These are phyloP conservation scores for Cicer yamashitae DNA, from an alignment of 306 rosid species.

Conservation along the genomic window DNA sequence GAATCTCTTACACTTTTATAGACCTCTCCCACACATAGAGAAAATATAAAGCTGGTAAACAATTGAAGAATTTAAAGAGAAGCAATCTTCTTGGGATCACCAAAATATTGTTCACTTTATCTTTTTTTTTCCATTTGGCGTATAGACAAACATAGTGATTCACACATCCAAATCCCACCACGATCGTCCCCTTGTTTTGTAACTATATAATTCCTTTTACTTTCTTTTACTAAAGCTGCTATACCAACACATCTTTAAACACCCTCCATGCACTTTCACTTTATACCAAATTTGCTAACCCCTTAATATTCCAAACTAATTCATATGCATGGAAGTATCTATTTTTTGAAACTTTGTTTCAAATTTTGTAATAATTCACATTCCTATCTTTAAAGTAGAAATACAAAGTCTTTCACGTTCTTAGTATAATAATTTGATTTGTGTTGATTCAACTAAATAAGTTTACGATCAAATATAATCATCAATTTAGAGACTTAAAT, in stretches of 20 bases:
- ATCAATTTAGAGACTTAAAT: no score
- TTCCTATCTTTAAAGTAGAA: no score
- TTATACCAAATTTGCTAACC: conserved; percentile 46
- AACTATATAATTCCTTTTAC: conserved; percentile 27
- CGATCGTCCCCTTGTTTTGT: conserved; percentile 23
- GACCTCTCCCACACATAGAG: not conserved
- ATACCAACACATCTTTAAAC: conserved; percentile 43
- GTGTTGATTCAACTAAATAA: no score
- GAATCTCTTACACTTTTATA: no score
- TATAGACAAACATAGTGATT: conserved; percentile 32
- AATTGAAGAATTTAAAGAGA: conserved; percentile 44
- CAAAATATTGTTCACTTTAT: conserved; percentile 56
- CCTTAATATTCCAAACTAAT: conserved; percentile 22
- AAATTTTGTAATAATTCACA: no score
- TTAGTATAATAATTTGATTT: no score
- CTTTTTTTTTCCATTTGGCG: conserved; percentile 39
- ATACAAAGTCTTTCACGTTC: no score
- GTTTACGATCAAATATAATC: no score
- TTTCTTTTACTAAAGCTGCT: conserved; percentile 74
- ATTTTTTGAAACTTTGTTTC: no score
- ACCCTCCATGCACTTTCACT: conserved; percentile 44
- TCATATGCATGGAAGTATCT: no score
- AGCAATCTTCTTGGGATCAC: conserved; percentile 79
- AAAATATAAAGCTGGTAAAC: conserved; percentile 57
- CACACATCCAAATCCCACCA: conserved; percentile 46